Conservation (phyloP, 2,329 filamentous ascomycete species). For the Botrytis deweyae region DNA sequence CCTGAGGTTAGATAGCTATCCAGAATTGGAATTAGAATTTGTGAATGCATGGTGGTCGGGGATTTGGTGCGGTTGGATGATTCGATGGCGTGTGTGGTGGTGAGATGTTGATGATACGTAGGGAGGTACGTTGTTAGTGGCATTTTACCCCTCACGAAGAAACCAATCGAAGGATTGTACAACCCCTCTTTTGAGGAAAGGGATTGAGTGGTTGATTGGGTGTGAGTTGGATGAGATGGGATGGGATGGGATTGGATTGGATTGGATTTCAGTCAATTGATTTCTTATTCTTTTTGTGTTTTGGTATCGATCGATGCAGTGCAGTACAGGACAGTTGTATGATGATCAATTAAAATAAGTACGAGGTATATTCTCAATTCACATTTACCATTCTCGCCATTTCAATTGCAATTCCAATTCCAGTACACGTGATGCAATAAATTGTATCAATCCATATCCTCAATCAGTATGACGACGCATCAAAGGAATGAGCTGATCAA, state of each 20-base stretch:
- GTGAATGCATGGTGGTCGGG: too few species aligned
- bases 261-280: background rate
- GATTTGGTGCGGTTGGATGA: background rate
- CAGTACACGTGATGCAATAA: background rate
- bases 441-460: background rate
- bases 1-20: background rate
- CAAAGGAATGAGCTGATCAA: background rate
- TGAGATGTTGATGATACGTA: background rate
- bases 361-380: background rate
- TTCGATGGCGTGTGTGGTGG: background rate
- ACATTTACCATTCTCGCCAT: accelerated
- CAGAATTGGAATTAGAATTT: background rate
- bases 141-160: slow-evolving; percentile 10
- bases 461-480: too few species aligned
- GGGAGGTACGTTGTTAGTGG: background rate
- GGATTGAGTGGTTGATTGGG: background rate
- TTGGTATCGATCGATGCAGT: too few species aligned
- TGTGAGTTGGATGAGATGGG: background rate
- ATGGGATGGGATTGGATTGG: background rate
- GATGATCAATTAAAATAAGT: background rate
- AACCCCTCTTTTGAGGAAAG: background rate
- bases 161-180: background rate
- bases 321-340: too few species aligned
- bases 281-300: background rate
- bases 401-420: background rate